phyloP scores from a whole-genome alignment of 164 flowering plant species.

The Cinnamomum micranthum region DNA sequence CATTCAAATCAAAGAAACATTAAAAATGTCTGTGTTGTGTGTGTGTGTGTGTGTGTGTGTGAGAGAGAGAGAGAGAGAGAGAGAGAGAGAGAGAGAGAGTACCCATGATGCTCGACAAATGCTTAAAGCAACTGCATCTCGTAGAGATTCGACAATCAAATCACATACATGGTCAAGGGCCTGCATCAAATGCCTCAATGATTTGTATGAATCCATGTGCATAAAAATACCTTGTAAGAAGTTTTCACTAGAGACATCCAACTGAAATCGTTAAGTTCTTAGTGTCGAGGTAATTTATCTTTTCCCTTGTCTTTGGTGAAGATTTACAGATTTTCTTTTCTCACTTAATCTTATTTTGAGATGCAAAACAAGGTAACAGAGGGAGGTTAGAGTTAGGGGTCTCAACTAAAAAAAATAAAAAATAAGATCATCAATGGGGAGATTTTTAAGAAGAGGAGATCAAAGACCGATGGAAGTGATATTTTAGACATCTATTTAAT shows the following conservation, averaged over 20 bases:
- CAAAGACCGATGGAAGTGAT: no score
- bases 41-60: neutral
- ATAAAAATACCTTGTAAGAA: no score
- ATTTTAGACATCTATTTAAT: no score
- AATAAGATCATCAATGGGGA: no score
- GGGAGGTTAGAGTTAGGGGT: no score
- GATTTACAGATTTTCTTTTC: no score
- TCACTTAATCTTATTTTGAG: neutral
- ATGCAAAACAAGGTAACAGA: neutral
- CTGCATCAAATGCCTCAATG: conserved; percentile 29
- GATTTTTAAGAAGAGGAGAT: no score
- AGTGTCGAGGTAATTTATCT: no score
- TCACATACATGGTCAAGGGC: conserved; percentile 58
- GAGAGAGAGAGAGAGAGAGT: conserved; percentile 17
- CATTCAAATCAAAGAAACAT: neutral
- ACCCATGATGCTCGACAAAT: conserved; percentile 66
- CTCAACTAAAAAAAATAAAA: no score
- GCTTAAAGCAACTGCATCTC: conserved; percentile 67
- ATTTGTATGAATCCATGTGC: neutral
- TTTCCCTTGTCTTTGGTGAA: no score
- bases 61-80: conserved; percentile 1
- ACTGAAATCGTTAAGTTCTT: no score
- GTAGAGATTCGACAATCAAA: conserved; percentile 46
- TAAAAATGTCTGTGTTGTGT: neutral
- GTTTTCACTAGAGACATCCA: no score